Conservation (phyloP, 352 stramenopile genomes). For the Pythium folliculosum region DNA sequence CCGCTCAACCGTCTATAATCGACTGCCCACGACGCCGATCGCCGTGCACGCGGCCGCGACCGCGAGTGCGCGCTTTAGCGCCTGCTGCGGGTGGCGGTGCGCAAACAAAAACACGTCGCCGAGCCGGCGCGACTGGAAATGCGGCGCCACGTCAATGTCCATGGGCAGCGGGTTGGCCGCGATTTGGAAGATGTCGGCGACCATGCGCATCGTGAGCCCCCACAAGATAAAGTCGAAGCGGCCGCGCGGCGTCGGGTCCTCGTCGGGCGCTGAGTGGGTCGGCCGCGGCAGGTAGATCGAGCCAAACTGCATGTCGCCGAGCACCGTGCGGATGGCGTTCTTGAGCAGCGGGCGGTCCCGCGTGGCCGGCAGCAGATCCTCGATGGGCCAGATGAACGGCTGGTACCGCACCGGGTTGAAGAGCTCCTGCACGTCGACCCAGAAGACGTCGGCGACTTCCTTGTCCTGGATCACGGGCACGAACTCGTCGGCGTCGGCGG, state of each 20-base stretch:
- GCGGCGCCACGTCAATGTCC: slow-evolving; percentile 43
- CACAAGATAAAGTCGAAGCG: slow-evolving; percentile 83
- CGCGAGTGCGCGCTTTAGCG: slow-evolving; percentile 44
- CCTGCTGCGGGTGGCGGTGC: slow-evolving; percentile 53
- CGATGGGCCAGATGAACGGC: slow-evolving; percentile 52
- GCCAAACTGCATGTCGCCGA: slow-evolving; percentile 65
- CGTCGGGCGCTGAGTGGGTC: slow-evolving; percentile 36
- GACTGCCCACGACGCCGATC: slow-evolving; percentile 29
- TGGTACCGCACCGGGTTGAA: slow-evolving; percentile 62
- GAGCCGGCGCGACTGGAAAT: slow-evolving; percentile 56
- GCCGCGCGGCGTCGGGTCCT: slow-evolving; percentile 44
- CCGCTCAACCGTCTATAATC: slow-evolving; percentile 20
- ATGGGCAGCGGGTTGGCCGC: slow-evolving; percentile 50
- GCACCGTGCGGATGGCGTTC: slow-evolving; percentile 32
- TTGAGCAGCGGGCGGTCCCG: slow-evolving; percentile 36
- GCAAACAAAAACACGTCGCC: slow-evolving; percentile 55
- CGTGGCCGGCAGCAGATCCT: slow-evolving; percentile 57
- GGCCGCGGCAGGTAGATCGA: slow-evolving; percentile 80
- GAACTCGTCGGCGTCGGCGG: slow-evolving; percentile 49
- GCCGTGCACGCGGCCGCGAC: slow-evolving; percentile 48
- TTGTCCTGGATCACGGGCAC: slow-evolving; percentile 53
- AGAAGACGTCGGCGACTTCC: slow-evolving; percentile 81
- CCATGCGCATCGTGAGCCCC: slow-evolving; percentile 76
- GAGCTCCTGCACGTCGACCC: slow-evolving; percentile 81
- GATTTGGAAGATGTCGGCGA: slow-evolving; percentile 50